Base-by-base conservation (phyloP, 139 green algal species). In the Cymbomonas tetramitiformis region DNA sequence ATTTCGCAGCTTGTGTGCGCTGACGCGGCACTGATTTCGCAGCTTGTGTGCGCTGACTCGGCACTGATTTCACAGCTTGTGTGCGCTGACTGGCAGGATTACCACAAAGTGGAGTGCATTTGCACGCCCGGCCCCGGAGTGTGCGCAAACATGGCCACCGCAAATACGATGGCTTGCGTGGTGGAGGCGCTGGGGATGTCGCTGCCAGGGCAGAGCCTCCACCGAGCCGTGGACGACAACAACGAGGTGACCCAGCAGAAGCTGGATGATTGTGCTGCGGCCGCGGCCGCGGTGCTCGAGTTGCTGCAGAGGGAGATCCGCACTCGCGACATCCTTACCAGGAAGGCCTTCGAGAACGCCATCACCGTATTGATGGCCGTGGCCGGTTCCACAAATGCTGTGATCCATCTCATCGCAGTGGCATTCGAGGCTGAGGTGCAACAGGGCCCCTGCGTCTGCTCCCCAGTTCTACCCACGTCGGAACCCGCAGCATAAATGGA, bases 111-210 rank as follows among this genome's bases (percentile, higher is more conserved):
- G n/a, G n/a, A n/a, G n/a, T n/a, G n/a, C n/a, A n/a, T n/a, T n/a
- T n/a, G 74, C 15, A 86, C 86, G 62, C n/a, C n/a, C n/a, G n/a
- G n/a, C n/a, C n/a, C n/a, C n/a, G n/a, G n/a, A n/a, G n/a, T n/a
- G n/a, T n/a, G n/a, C n/a, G n/a, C n/a, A n/a, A n/a, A n/a, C n/a
- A 97, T 97, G 90, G 97, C 97, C 82, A 98, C 91, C 24, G 91
- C 91, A 65, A 98, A 98, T 79, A 98, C 91, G 30, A 98, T 97
- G 91, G 82, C 91, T 12, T 82, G 54, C n/a, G 79, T 80, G 40
- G 94, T 96, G 33, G 90, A 98, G 78, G 84, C 91, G 0, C 57
- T 98, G 52, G 91, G 91, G 67, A 96, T 98, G 86, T 78, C 70
- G 0, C 74, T 98, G 70, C 91, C 91, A 2, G 96, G 95, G 74